Evolutionary conservation across 352 stramenopile genomes (phyloP).

Genomic region (Peronosclerospora sorghi): DNA sequence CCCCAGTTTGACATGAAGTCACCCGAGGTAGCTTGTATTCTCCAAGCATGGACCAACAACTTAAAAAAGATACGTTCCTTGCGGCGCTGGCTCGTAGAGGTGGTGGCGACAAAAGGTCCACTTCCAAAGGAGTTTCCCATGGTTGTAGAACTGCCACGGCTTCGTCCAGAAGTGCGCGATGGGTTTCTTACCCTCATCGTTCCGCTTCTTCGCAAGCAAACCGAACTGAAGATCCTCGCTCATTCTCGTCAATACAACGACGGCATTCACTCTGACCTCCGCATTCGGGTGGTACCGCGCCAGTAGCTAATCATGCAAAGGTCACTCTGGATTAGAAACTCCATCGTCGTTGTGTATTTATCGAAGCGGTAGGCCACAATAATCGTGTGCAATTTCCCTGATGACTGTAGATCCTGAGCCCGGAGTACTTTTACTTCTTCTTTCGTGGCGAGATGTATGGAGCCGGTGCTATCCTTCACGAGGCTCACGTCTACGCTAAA

Average conservation of each 20-base stretch:
- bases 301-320: slow-evolving; percentile 15
- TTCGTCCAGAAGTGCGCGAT: slow-evolving; percentile 59
- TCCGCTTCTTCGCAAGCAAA: slow-evolving; percentile 64
- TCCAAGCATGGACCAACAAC: slow-evolving; percentile 54
- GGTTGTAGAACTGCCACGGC: slow-evolving; percentile 54
- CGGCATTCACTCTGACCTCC: slow-evolving; percentile 46
- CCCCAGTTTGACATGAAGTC: slow-evolving; percentile 65
- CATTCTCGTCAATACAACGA: slow-evolving; percentile 57
- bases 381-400: slow-evolving; percentile 35
- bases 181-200: slow-evolving; percentile 68
- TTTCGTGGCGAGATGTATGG: slow-evolving; percentile 11
- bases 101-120: slow-evolving; percentile 22
- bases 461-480: not conserved
- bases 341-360: slow-evolving; percentile 6
- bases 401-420: slow-evolving; percentile 39
- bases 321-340: not conserved
- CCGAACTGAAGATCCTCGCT: slow-evolving; percentile 46
- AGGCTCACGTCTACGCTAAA: slow-evolving; percentile 3
- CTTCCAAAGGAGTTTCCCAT: slow-evolving; percentile 45
- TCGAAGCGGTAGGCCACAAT: slow-evolving; percentile 30
- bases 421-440: slow-evolving; percentile 30
- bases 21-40: slow-evolving; percentile 59
- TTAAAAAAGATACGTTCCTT: slow-evolving; percentile 59
- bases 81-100: slow-evolving; percentile 49
- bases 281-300: slow-evolving; percentile 46